These are phyloP conservation scores for Talaromyces sp. DNA, from an alignment of 2,329 filamentous ascomycete species.

Conservation along the genomic window DNA sequence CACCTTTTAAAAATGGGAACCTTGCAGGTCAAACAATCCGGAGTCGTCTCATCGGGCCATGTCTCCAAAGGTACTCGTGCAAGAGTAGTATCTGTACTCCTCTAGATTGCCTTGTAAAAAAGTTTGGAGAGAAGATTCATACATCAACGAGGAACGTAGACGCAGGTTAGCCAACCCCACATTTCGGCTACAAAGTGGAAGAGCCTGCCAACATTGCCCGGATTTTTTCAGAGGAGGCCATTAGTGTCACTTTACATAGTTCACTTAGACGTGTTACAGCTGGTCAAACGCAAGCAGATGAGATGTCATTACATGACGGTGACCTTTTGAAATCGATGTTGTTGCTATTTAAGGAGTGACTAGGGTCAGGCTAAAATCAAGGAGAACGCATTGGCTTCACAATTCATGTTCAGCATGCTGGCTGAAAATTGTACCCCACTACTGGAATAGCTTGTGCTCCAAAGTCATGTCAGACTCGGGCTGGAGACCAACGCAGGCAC, in stretches of 20 bases:
- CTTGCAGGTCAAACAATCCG: background rate
- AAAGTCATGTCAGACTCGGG: constrained; percentile 98
- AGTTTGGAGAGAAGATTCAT: background rate
- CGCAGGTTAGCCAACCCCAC: background rate
- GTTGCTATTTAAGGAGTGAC: constrained; percentile 16
- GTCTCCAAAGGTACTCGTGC: background rate
- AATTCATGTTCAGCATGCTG: background rate
- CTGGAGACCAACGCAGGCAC: constrained; percentile 91
- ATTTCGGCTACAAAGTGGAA: background rate
- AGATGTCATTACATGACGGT: background rate
- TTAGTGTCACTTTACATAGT: background rate
- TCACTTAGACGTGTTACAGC: too few relatives aligned
- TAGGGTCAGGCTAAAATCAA: constrained; percentile 13
- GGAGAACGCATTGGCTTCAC: background rate
- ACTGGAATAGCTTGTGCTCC: constrained; percentile 85
- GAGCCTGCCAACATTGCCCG: background rate
- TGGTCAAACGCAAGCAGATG: background rate
- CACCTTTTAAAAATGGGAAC: background rate
- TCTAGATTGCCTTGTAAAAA: background rate
- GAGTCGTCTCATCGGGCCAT: background rate
- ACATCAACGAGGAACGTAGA: background rate
- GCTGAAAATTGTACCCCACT: background rate
- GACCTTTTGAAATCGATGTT: background rate
- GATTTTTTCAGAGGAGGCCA: background rate
- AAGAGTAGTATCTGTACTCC: background rate